Base-by-base conservation (phyloP, 2,329 filamentous ascomycete genomes). In the Ophiostoma fasciatum region DNA sequence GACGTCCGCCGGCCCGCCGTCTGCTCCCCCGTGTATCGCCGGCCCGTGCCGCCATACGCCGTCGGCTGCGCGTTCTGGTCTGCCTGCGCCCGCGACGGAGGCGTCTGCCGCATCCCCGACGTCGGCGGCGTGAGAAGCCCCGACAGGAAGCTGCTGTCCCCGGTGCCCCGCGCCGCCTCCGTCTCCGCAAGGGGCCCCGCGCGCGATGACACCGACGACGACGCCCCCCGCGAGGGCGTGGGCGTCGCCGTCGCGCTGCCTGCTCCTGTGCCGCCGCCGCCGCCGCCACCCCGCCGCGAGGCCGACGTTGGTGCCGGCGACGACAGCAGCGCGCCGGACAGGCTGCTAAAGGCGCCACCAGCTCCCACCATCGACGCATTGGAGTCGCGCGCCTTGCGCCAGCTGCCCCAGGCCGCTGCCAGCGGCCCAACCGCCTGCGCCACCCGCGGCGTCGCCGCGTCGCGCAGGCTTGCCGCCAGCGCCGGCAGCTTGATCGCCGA, bases 351-450 rank as follows among this genome's bases (percentile, higher is more conserved):
- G 13, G 60, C 30, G 19, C 27, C 18, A 29, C 21, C 29, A 5
- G 45, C 38, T 10, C 19, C 19, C 11, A 9, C 30, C 18, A 21
- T 30, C 2, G 31, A 33, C 6, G 37, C 37, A 11, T 30, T 58
- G 6, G 59, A 59, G 38, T 72, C 70, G 47, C 65, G 68, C 13
- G 69, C 72, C 53, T 80, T 88, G 35, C 87, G 78, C 88, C 88
- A 94, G 56, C 79, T 94, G 31, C 84, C 87, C 74, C 87, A 93
- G n/a, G 85, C 88, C n/a, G 85, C 84, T n/a, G 84, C 71, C 26
- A 78, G 55, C 18, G 73, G 74, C 1, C 72, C 83, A 18, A 94
- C 78, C 4, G 79, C 80, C 52, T 93, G 78, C 6, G 82, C 83
- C 13, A 93, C 79, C 22, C 84, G 77, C 4, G 87, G 88, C 3